phyloP scores from a whole-genome alignment of 75 land plant species.

The Pinus tabuliformis region DNA sequence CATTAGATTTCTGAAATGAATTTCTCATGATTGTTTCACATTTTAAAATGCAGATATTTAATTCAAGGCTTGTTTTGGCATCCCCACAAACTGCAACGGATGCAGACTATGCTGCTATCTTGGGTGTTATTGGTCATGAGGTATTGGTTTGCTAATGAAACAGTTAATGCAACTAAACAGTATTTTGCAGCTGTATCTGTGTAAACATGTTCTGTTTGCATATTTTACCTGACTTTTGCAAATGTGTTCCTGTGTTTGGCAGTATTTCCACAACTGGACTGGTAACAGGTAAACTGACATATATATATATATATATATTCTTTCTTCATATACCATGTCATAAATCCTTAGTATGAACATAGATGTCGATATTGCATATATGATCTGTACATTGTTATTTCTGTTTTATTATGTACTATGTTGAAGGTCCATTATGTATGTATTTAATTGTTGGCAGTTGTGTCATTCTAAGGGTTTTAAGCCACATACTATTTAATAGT shows the following conservation, averaged over 20 bases:
- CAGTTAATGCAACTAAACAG: not conserved
- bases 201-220: not conserved
- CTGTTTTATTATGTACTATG: too few relatives aligned
- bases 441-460: too few relatives aligned
- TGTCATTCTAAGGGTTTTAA: too few relatives aligned
- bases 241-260: conserved; percentile 12
- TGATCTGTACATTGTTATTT: too few relatives aligned
- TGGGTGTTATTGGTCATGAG: conserved; percentile 99
- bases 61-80: conserved; percentile 93
- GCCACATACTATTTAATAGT: too few relatives aligned
- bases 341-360: not conserved
- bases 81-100: conserved; percentile 96
- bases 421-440: too few relatives aligned
- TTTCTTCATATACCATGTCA: not conserved
- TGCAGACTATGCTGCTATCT: conserved; percentile 94
- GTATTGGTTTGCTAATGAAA: conserved; percentile 17
- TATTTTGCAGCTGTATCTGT: not conserved
- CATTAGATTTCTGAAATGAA: conserved; percentile 2
- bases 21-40: not conserved
- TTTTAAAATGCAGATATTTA: conserved; percentile 67
- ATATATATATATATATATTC: not conserved
- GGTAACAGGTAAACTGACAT: conserved; percentile 74
- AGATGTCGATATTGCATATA: too few relatives aligned
- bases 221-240: conserved; percentile 1
- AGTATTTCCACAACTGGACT: conserved; percentile 99